Evolutionary conservation across 169 alveolate species (phyloP), one percentile per base, ranked within the genome.

Genomic region (Eimeria sp.): DNA sequence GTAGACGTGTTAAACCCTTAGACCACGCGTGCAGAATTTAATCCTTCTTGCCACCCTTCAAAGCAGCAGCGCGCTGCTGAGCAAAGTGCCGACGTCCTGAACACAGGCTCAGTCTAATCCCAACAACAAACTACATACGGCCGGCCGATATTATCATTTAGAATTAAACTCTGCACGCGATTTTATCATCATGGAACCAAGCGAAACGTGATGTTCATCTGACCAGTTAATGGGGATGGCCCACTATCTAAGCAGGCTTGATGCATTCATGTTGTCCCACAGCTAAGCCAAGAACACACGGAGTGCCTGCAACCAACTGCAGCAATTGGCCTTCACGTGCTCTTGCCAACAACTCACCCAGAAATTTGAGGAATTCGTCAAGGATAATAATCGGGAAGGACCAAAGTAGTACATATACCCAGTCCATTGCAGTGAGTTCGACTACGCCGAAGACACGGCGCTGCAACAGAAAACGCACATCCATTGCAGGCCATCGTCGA

Each of bases 341-440:
- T 16, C 70, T 4, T 61, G n/a, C 70, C 5, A 20, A 20, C n/a
- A 20, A 45, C 91, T 16, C 54, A 25, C 99, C 99, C 92, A 99
- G 94, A 92, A 98, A 95, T 96, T 99, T 99, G 70, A 99, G 99
- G 22, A 99, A 87, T 93, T 99, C 99, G 96, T 99, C 99, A 54
- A 99, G 97, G 72, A 99, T 61, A 47, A 99, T 98, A 40, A 99
- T 99, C n/a, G 99, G 99, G 86, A 98, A 97, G 16, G 99, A 99
- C 98, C 99, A 99, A 18, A 97, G 97, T 67, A 99, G 88, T n/a
- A 99, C 99, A 54, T 99, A 96, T 11, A 97, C 58, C 99, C 99
- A 99, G 95, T 99, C 99, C 89, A 98, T 97, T 94, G 91, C 67
- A 47, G 97, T 98, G 57, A 99, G 97, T 5, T 99, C 99, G 16